Conservation (phyloP, 352 stramenopile genomes). For the Phytophthora ohioensis region DNA sequence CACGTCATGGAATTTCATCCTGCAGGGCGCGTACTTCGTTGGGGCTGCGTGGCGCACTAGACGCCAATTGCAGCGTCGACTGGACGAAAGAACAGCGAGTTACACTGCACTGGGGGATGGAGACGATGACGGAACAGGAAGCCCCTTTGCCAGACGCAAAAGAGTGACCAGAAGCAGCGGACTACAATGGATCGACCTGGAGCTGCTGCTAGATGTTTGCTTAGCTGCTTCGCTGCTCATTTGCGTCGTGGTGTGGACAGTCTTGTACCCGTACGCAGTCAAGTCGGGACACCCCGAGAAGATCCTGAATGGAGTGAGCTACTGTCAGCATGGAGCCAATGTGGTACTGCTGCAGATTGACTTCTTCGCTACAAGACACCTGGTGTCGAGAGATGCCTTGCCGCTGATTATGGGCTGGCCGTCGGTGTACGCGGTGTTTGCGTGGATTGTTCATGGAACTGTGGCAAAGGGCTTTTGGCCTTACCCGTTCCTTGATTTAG, state of each 20-base stretch:
- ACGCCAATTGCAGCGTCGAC: constrained; percentile 32
- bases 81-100: constrained; percentile 30
- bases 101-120: constrained; percentile 54
- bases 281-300: constrained; percentile 53
- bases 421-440: constrained; percentile 73
- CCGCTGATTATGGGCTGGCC: constrained; percentile 71
- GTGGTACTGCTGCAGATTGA: constrained; percentile 75
- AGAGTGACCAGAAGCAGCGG: constrained; percentile 25
- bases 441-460: constrained; percentile 80
- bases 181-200: constrained; percentile 61
- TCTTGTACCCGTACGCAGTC: constrained; percentile 75
- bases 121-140: constrained; percentile 41
- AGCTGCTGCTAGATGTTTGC: constrained; percentile 76
- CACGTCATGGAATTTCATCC: constrained; percentile 90
- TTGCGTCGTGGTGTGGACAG: constrained; percentile 72
- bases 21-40: constrained; percentile 71
- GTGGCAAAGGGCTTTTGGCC: constrained; percentile 78
- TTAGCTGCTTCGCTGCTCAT: constrained; percentile 77
- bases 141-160: constrained; percentile 18
- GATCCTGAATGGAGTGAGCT: constrained; percentile 82
- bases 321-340: constrained; percentile 82
- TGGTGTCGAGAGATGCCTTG: constrained; percentile 62
- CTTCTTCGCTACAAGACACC: constrained; percentile 61
- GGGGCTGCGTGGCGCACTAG: constrained; percentile 44
- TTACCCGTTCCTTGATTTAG: constrained; percentile 79